A percentile compares a stretch with the other conserved stretches of the same genome.
Evolutionary conservation across 371 early-diverging fungal genomes (phyloP).

Genomic region (Mucor ambiguus): DNA sequence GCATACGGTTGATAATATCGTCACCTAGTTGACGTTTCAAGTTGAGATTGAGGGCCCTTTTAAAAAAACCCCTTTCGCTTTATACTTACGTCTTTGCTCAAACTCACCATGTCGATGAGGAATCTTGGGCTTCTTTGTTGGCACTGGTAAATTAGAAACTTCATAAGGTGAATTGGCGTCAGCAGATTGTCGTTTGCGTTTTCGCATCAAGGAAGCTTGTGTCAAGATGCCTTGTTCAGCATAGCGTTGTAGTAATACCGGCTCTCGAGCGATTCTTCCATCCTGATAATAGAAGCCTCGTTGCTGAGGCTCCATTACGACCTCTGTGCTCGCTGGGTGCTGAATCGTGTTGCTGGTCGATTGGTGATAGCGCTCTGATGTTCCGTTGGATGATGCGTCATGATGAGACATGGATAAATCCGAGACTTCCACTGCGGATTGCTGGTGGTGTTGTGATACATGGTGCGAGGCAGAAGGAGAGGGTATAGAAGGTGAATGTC

Average conservation of each 20-base stretch:
- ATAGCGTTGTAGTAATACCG: constrained; percentile 42
- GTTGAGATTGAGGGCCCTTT: background rate
- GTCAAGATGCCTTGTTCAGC: constrained; percentile 51
- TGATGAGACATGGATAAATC: background rate
- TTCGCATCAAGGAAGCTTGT: constrained; percentile 47
- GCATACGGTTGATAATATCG: constrained; percentile 45
- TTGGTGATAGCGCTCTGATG: background rate
- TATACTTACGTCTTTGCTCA: constrained; percentile 49
- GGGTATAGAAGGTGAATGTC: constrained; percentile 8
- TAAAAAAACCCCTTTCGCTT: background rate
- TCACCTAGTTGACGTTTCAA: constrained; percentile 34
- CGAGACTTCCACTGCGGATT: background rate
- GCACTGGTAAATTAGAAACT: constrained; percentile 21
- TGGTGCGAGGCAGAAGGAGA: constrained; percentile 2
- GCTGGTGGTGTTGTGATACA: background rate
- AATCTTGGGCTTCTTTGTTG: constrained; percentile 49
- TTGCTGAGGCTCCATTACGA: constrained; percentile 44
- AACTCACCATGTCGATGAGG: constrained; percentile 57
- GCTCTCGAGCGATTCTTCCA: constrained; percentile 45
- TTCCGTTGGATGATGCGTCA: background rate
- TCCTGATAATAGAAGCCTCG: constrained; percentile 52
- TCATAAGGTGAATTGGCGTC: constrained; percentile 33
- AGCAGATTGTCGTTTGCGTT: constrained; percentile 40
- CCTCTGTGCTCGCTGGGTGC: background rate
- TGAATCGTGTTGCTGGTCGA: constrained; percentile 3